Percentiles rank a stretch among this genome's conserved stretches.
phyloP scores from a whole-genome alignment of 2,329 filamentous ascomycete genomes.

The Colletotrichum somersetense region DNA sequence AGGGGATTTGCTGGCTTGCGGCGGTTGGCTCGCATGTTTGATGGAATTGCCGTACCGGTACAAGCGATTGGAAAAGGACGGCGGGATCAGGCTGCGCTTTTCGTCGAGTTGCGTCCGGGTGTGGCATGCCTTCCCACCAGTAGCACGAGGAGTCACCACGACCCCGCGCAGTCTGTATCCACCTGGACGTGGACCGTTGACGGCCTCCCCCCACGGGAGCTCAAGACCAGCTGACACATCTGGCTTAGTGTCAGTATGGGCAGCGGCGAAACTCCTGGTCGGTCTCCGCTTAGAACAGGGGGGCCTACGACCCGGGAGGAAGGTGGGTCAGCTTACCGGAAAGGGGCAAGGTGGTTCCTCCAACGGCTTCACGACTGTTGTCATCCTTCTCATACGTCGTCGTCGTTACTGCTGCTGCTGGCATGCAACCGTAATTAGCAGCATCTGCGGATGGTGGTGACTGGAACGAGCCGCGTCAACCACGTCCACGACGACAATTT shows the following conservation, averaged over 20 bases:
- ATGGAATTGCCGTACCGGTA: conserved; percentile 35
- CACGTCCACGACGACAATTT: background rate
- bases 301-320: conserved; percentile 16
- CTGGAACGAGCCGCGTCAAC: conserved; percentile 21
- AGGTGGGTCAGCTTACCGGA: conserved; percentile 20
- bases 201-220: conserved; percentile 21
- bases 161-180: conserved; percentile 26
- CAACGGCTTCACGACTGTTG: conserved; percentile 13
- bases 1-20: conserved; percentile 17
- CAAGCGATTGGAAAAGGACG: conserved; percentile 12
- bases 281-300: conserved; percentile 3
- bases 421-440: conserved; percentile 24
- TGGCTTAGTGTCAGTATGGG: conserved; percentile 8
- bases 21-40: conserved; percentile 24
- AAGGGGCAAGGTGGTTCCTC: conserved; percentile 5
- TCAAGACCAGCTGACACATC: conserved; percentile 20
- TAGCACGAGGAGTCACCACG: background rate
- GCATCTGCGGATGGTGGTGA: background rate
- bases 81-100: conserved; percentile 29
- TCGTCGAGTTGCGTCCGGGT: conserved; percentile 16
- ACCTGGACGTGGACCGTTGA: conserved; percentile 26
- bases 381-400: conserved; percentile 5
- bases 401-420: background rate
- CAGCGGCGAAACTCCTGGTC: conserved; percentile 12
- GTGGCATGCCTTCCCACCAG: conserved; percentile 28